phyloP scores from a whole-genome alignment of 805 yeast species.

The Kregervanrija fluxuum region DNA sequence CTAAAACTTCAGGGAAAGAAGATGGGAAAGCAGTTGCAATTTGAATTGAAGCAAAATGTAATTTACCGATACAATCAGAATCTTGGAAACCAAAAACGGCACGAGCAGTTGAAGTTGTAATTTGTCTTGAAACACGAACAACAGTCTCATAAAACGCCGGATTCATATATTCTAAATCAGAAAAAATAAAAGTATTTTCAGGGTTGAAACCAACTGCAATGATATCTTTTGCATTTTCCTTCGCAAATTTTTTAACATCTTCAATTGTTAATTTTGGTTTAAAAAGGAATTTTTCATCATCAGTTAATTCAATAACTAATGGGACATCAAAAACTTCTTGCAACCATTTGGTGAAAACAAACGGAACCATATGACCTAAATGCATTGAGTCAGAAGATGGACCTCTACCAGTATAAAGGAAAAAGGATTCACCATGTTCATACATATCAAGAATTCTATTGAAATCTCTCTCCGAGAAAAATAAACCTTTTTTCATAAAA shows the following conservation, averaged over 20 bases:
- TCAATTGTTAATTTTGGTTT: slow-evolving; percentile 84
- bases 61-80: slow-evolving; percentile 87
- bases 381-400: slow-evolving; percentile 94
- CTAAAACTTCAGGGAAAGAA: slow-evolving; percentile 90
- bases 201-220: slow-evolving; percentile 93
- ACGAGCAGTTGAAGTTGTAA: slow-evolving; percentile 94
- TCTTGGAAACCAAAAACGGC: slow-evolving; percentile 96
- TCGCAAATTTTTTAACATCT: slow-evolving; percentile 76
- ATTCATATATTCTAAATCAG: slow-evolving; percentile 89
- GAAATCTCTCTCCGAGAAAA: slow-evolving; percentile 87
- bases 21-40: slow-evolving; percentile 95
- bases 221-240: slow-evolving; percentile 85
- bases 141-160: slow-evolving; percentile 92
- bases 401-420: slow-evolving; percentile 95
- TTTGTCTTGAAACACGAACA: slow-evolving; percentile 85
- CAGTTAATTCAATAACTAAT: slow-evolving; percentile 86
- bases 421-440: slow-evolving; percentile 93
- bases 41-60: slow-evolving; percentile 94
- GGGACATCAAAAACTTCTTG: slow-evolving; percentile 98
- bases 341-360: slow-evolving; percentile 92
- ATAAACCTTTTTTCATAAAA: slow-evolving; percentile 81
- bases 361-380: slow-evolving; percentile 95
- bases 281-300: slow-evolving; percentile 94
- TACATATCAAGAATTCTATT: slow-evolving; percentile 72
- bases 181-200: slow-evolving; percentile 89